These are phyloP conservation scores for Lactarius akahatsu DNA, from an alignment of 768 basidiomycete species.

Conservation along the genomic window DNA sequence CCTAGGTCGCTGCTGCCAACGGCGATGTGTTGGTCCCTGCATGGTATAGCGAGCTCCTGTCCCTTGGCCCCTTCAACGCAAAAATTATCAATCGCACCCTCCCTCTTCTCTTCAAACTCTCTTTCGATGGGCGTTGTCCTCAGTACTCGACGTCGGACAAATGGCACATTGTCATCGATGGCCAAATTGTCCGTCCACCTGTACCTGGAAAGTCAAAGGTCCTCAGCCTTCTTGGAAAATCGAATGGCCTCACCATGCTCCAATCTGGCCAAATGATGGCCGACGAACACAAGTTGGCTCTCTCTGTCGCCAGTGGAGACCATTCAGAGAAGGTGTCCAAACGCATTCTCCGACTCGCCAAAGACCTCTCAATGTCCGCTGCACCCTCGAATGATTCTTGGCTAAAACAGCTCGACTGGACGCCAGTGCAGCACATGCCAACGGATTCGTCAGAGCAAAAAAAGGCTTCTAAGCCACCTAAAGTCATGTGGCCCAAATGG, in stretches of 20 bases:
- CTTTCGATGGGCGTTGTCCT: constrained; percentile 62
- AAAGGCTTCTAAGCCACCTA: constrained; percentile 37
- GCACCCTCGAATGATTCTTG: constrained; percentile 47
- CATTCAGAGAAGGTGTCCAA: constrained; percentile 38
- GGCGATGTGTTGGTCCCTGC: constrained; percentile 36
- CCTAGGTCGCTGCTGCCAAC: background rate
- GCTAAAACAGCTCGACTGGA: constrained; percentile 72
- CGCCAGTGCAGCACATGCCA: constrained; percentile 30
- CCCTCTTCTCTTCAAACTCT: constrained; percentile 64
- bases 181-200: constrained; percentile 41
- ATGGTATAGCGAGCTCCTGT: constrained; percentile 57
- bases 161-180: constrained; percentile 61
- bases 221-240: constrained; percentile 44
- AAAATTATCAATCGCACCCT: constrained; percentile 52
- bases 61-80: constrained; percentile 43
- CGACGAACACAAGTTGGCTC: constrained; percentile 44
- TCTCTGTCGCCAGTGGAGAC: constrained; percentile 47
- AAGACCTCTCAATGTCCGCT: constrained; percentile 33
- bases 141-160: constrained; percentile 51
- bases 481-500: constrained; percentile 91
- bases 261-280: constrained; percentile 44
- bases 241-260: constrained; percentile 50
- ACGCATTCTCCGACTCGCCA: constrained; percentile 45
- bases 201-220: constrained; percentile 47
- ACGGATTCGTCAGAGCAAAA: constrained; percentile 1